Evolutionary conservation across 768 basidiomycete genomes (phyloP).

Genomic region (Tulasnella sp.): DNA sequence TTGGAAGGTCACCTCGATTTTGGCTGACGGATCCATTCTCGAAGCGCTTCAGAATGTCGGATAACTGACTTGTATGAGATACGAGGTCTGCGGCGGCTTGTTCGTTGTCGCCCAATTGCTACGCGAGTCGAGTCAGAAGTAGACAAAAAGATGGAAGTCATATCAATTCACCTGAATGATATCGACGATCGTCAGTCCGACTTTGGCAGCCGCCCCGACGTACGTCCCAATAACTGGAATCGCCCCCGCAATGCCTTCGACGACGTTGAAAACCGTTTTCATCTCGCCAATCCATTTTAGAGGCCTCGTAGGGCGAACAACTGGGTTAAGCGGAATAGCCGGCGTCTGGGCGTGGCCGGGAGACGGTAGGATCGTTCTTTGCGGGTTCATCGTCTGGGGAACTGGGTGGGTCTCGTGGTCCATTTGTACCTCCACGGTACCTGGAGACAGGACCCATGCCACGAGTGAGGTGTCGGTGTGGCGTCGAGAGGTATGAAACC

Average conservation of each 20-base stretch:
- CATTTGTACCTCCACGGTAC: no score
- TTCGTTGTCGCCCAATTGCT: neutral
- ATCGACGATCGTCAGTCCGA: neutral
- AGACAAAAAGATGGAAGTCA: neutral
- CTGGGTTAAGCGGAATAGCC: no score
- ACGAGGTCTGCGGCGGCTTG: neutral
- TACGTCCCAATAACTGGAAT: neutral
- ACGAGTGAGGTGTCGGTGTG: no score
- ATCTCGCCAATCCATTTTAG: neutral
- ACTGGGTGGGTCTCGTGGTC: no score
- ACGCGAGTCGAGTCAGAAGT: neutral
- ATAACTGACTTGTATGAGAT: neutral
- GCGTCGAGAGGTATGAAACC: neutral
- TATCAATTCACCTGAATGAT: neutral
- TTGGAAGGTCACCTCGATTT: neutral
- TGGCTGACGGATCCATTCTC: neutral
- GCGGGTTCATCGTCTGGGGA: no score
- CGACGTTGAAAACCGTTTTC: neutral
- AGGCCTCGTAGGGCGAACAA: no score
- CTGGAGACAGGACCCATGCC: no score
- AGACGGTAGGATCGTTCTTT: no score
- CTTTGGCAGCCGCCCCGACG: neutral
- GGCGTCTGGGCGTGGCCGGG: neutral
- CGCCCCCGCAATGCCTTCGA: neutral
- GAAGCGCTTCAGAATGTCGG: neutral